These are phyloP conservation scores for Penicillium decumbens DNA, from an alignment of 2,329 filamentous ascomycete genomes.

Conservation along the genomic window DNA sequence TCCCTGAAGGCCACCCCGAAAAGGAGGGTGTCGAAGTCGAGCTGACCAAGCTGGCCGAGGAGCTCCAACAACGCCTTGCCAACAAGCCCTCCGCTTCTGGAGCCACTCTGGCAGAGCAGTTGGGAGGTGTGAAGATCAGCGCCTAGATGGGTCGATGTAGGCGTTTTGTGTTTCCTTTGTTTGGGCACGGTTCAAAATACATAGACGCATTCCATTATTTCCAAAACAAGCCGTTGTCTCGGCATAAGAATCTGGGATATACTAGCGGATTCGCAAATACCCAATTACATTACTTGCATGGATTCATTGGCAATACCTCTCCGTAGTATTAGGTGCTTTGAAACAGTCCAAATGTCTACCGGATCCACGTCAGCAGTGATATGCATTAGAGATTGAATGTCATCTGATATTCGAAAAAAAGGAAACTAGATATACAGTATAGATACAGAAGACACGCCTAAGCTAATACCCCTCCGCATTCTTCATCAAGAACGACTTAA, in stretches of 20 bases:
- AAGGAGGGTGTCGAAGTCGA: slow-evolving; percentile 79
- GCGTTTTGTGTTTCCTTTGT: background rate
- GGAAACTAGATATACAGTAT: slow-evolving; percentile 19
- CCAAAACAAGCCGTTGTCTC: background rate
- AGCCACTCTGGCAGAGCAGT: slow-evolving; percentile 20
- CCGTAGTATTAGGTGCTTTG: background rate
- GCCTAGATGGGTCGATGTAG: background rate
- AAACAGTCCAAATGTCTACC: background rate
- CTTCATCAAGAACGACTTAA: slow-evolving; percentile 86
- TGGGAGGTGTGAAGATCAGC: slow-evolving; percentile 21
- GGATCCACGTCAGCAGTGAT: no score
- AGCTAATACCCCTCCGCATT: slow-evolving; percentile 45
- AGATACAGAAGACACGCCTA: slow-evolving; percentile 3
- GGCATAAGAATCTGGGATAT: background rate
- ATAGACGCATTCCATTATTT: background rate
- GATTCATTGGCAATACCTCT: background rate
- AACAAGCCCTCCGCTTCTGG: slow-evolving; percentile 20
- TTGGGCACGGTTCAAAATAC: background rate
- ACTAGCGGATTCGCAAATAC: slow-evolving; percentile 7
- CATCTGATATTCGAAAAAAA: slow-evolving; percentile 1
- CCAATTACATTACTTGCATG: slow-evolving; percentile 6
- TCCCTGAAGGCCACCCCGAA: slow-evolving; percentile 77
- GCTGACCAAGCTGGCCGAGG: slow-evolving; percentile 37
- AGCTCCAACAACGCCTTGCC: slow-evolving; percentile 24
- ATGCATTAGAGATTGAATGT: background rate